A percentile compares a stretch with the other conserved stretches of the same genome.
Conservation (phyloP, 2,329 filamentous ascomycete species). For the Westerdykella aurantiaca region DNA sequence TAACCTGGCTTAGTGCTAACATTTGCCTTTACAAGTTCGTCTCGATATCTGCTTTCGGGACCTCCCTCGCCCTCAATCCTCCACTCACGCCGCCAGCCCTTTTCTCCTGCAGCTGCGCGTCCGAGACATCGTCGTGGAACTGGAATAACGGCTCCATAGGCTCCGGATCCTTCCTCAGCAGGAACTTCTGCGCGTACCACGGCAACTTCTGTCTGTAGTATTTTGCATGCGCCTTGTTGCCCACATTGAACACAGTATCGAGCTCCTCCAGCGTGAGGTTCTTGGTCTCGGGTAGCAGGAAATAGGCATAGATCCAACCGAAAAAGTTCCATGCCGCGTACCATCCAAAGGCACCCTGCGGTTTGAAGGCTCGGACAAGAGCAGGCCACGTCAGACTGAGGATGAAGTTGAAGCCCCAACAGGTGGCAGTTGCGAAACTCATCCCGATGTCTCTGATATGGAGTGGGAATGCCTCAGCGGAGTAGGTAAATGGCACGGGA, state of each 20-base stretch:
- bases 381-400: constrained; percentile 51
- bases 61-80: no score
- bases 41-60: no score
- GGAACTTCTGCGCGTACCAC: constrained; percentile 34
- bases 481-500: constrained; percentile 33
- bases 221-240: constrained; percentile 17
- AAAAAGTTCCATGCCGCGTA: constrained; percentile 53
- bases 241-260: constrained; percentile 28
- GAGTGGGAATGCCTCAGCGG: constrained; percentile 42
- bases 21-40: no score
- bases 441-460: constrained; percentile 41
- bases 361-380: constrained; percentile 43
- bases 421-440: constrained; percentile 47
- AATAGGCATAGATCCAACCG: constrained; percentile 41
- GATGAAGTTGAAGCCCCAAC: constrained; percentile 54
- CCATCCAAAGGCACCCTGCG: constrained; percentile 51
- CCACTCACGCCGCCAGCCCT: no score
- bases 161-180: constrained; percentile 25
- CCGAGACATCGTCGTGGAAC: constrained; percentile 10
- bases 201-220: constrained; percentile 29
- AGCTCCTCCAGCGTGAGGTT: constrained; percentile 26
- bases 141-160: constrained; percentile 23
- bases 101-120: no score
- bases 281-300: constrained; percentile 29
- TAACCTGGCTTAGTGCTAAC: no score